Evolutionary conservation across 129 eudicot species (phyloP).

Genomic region (Kitagawia praeruptora): DNA sequence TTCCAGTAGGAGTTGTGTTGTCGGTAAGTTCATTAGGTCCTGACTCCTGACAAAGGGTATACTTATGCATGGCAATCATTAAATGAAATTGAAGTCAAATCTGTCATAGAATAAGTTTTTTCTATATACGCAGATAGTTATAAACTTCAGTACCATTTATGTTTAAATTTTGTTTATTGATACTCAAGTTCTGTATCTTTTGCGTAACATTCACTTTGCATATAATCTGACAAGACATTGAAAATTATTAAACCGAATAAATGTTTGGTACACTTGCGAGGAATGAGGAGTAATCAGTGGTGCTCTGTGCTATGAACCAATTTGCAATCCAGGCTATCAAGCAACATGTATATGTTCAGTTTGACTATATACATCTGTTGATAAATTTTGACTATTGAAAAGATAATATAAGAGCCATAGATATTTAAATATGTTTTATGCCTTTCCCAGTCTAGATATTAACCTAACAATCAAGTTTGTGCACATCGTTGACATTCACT

Average conservation of each 20-base stretch:
- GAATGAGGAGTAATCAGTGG: not conserved
- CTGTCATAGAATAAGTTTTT: not conserved
- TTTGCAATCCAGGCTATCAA: not conserved
- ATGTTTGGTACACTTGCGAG: not conserved
- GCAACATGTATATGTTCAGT: not conserved
- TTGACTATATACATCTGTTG: not conserved
- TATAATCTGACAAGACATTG: not conserved
- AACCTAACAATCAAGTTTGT: not conserved
- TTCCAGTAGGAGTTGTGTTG: conserved; percentile 68
- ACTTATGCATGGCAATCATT: not conserved
- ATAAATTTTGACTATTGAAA: not conserved
- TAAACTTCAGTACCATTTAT: not conserved
- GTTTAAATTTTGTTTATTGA: not conserved
- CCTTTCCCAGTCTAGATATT: not conserved
- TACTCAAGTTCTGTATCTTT: not conserved
- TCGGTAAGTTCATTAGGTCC: conserved; percentile 42
- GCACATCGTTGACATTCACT: not conserved
- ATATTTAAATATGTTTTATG: not conserved
- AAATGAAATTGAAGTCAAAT: not conserved
- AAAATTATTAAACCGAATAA: not conserved
- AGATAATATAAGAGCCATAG: not conserved
- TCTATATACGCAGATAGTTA: not conserved
- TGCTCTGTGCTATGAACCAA: not conserved
- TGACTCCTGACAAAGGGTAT: not conserved
- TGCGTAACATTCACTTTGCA: not conserved